Percentiles rank a stretch among this genome's conserved stretches.
Conservation (phyloP, 2,329 filamentous ascomycete genomes). For the Ceratocystis ficicola region DNA sequence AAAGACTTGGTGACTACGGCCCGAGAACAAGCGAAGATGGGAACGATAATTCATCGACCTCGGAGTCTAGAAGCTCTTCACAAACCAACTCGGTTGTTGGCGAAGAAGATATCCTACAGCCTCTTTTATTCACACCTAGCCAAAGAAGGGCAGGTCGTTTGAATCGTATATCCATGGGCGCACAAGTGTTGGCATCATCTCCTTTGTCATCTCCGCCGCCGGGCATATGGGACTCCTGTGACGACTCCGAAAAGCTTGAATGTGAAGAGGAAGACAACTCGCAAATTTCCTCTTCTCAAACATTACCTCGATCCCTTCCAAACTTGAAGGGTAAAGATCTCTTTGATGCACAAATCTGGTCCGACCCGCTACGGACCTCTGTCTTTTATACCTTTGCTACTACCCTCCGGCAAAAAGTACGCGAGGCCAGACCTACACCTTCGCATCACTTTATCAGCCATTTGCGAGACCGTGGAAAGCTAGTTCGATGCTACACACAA, state of each 20-base stretch:
- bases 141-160: constrained; percentile 15
- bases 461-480: constrained; percentile 52
- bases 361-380: constrained; percentile 53
- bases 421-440: constrained; percentile 49
- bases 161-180: constrained; percentile 16
- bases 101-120: background rate
- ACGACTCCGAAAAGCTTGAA: constrained; percentile 30
- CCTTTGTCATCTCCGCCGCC: constrained; percentile 47
- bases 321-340: constrained; percentile 59
- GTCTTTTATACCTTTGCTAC: constrained; percentile 64
- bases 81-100: background rate
- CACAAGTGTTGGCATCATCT: constrained; percentile 34
- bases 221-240: constrained; percentile 41
- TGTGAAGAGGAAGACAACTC: constrained; percentile 30
- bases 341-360: constrained; percentile 59
- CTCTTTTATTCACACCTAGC: constrained; percentile 9
- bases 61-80: background rate
- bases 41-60: background rate
- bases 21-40: constrained; percentile 26
- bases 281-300: constrained; percentile 7
- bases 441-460: constrained; percentile 59
- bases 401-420: constrained; percentile 51
- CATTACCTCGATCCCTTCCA: constrained; percentile 31
- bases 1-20: constrained; percentile 27
- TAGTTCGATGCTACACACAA: constrained; percentile 62